Conservation (phyloP, 2,329 filamentous ascomycete species). For the Ilyonectria destructans region DNA sequence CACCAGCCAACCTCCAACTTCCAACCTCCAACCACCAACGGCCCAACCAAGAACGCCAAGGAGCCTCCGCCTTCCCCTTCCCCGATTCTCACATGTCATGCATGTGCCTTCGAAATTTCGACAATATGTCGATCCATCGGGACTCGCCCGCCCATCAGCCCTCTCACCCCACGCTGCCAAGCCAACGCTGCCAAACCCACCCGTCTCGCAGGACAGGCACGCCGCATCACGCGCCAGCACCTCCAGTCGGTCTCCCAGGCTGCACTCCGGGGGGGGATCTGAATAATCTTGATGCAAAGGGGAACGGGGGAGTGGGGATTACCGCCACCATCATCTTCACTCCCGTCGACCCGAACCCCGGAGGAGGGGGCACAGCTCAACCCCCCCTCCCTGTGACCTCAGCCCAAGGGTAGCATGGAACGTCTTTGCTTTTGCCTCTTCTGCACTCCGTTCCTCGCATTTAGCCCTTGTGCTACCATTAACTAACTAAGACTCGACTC, state of each 20-base stretch:
- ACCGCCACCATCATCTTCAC: constrained; percentile 21
- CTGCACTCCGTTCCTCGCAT: not conserved
- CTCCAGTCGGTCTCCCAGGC: not conserved
- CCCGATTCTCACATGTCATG: constrained; percentile 13
- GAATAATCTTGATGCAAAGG: constrained; percentile 20
- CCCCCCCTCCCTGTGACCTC: not conserved
- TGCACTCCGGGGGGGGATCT: constrained; percentile 6
- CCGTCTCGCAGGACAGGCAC: constrained; percentile 9
- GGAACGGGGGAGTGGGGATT: constrained; percentile 12
- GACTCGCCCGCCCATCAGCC: constrained; percentile 1
- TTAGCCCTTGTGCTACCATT: not conserved
- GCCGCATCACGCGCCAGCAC: constrained; percentile 9
- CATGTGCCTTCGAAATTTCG: constrained; percentile 9
- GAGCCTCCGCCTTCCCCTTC: not conserved
- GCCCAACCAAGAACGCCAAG: not conserved
- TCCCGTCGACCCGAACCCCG: constrained; percentile 22
- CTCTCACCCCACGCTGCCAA: constrained; percentile 1
- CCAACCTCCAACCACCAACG: not conserved
- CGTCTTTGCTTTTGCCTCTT: not conserved
- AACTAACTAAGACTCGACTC: not conserved
- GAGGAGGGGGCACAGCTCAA: not conserved
- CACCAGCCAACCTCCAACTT: not conserved
- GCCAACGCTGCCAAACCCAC: not conserved
- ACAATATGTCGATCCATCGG: not conserved
- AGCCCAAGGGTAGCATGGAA: not conserved